phyloP scores from a whole-genome alignment of 495 filamentous ascomycete species.

The Aspergillus homomorphus region DNA sequence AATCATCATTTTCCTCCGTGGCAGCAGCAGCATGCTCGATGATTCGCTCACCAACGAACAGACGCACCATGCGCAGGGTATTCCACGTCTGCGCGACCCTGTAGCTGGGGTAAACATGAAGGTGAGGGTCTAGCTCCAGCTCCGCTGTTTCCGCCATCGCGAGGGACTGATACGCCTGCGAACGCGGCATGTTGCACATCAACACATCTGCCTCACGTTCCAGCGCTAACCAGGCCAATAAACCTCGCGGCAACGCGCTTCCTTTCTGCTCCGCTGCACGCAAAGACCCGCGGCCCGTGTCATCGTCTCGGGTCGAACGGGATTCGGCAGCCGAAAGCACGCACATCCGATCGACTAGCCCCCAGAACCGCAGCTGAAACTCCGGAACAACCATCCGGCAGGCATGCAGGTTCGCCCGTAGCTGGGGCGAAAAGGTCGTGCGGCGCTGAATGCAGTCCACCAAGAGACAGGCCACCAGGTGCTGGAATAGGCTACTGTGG shows the following conservation, averaged over 20 bases:
- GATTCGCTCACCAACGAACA: background rate
- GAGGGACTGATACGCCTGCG: background rate
- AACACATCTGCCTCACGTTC: background rate
- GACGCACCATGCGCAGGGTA: background rate
- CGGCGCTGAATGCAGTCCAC: background rate
- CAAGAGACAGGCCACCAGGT: background rate
- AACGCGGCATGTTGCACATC: background rate
- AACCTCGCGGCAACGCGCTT: background rate
- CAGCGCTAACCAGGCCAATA: background rate
- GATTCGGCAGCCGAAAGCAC: background rate
- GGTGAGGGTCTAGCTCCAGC: background rate
- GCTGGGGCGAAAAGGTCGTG: background rate
- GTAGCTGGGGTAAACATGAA: background rate
- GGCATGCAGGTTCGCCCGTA: background rate
- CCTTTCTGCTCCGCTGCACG: too few relatives aligned
- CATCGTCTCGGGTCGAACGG: too few relatives aligned
- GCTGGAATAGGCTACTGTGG: background rate
- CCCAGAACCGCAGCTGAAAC: slow-evolving; percentile 1
- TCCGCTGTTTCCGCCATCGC: background rate
- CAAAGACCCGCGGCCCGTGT: too few relatives aligned
- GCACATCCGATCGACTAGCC: background rate
- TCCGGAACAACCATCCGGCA: background rate
- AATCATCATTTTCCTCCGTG: background rate
- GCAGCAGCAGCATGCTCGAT: background rate
- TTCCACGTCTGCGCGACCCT: background rate